Evolutionary conservation across 106 monocot genomes (phyloP).

Genomic region (Dendrobium officinale): DNA sequence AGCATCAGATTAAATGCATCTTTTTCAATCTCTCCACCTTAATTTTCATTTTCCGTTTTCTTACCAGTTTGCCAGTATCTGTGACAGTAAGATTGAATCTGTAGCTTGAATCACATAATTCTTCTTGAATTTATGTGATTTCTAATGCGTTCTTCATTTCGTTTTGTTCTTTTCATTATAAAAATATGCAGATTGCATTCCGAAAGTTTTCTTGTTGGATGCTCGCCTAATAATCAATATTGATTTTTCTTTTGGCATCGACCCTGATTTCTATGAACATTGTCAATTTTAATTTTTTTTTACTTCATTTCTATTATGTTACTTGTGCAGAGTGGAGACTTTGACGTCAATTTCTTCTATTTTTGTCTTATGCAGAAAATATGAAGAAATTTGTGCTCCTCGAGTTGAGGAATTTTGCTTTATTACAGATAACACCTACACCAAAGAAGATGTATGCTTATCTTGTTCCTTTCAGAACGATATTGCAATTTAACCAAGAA

Average conservation of each 20-base stretch:
- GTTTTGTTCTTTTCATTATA: not conserved
- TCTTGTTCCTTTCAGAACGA: not conserved
- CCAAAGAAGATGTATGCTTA: conserved; percentile 30
- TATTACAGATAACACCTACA: conserved; percentile 49
- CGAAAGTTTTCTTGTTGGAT: not conserved
- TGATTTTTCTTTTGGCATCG: not conserved
- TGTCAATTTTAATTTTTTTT: not conserved
- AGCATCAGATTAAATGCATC: too few species aligned
- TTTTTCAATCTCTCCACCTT: too few species aligned
- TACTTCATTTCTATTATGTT: not conserved
- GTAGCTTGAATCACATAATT: too few species aligned
- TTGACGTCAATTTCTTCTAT: not conserved
- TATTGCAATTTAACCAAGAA: not conserved
- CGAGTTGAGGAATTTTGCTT: conserved; percentile 50
- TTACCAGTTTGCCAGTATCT: too few species aligned
- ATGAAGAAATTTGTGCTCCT: conserved; percentile 40
- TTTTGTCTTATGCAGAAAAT: conserved; percentile 24
- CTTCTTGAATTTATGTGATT: not conserved
- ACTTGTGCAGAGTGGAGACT: not conserved
- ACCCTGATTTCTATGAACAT: not conserved
- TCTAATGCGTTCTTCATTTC: not conserved
- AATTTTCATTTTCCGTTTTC: too few species aligned
- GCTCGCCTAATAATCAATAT: not conserved
- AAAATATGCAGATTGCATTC: not conserved
- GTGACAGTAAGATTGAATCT: too few species aligned